phyloP scores from a whole-genome alignment of 2,329 filamentous ascomycete genomes.

The Monosporascus sp. region DNA sequence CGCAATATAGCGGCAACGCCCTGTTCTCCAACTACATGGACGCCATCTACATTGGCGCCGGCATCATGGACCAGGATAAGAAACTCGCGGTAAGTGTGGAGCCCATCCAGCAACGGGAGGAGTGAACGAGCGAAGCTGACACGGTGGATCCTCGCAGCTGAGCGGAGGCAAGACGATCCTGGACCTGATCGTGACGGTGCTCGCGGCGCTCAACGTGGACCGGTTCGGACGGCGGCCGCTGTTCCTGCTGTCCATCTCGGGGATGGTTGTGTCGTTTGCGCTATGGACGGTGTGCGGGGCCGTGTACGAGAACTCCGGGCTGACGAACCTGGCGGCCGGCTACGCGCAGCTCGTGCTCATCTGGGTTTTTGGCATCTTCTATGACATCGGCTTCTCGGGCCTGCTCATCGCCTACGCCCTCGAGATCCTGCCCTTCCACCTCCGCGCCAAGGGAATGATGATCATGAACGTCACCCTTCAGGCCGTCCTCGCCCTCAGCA shows the following conservation, averaged over 20 bases:
- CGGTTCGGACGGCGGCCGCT: conserved; percentile 47
- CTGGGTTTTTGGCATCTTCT: conserved; percentile 54
- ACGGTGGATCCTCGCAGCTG: conserved; percentile 18
- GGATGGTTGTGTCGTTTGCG: conserved; percentile 43
- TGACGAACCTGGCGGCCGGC: conserved; percentile 39
- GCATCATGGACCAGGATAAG: conserved; percentile 50
- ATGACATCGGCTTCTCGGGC: conserved; percentile 55
- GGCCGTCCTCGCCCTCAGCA: conserved; percentile 54
- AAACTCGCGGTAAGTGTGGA: conserved; percentile 44
- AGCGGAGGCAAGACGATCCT: conserved; percentile 55
- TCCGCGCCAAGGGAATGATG: conserved; percentile 56
- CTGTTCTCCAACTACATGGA: conserved; percentile 64
- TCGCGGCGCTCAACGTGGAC: conserved; percentile 45
- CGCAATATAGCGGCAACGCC: conserved; percentile 63
- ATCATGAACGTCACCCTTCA: conserved; percentile 61
- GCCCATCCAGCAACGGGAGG: neutral
- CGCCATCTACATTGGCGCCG: conserved; percentile 54
- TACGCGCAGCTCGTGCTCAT: conserved; percentile 52
- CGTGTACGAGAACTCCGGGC: conserved; percentile 41
- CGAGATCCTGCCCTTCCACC: conserved; percentile 53
- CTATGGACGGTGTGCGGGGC: conserved; percentile 49
- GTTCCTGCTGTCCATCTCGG: conserved; percentile 44
- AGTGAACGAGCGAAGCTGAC: neutral
- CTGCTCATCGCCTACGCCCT: conserved; percentile 53
- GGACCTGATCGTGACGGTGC: conserved; percentile 51